Evolutionary conservation across 805 yeast genomes (phyloP).

Genomic region (Candida tammaniensis): DNA sequence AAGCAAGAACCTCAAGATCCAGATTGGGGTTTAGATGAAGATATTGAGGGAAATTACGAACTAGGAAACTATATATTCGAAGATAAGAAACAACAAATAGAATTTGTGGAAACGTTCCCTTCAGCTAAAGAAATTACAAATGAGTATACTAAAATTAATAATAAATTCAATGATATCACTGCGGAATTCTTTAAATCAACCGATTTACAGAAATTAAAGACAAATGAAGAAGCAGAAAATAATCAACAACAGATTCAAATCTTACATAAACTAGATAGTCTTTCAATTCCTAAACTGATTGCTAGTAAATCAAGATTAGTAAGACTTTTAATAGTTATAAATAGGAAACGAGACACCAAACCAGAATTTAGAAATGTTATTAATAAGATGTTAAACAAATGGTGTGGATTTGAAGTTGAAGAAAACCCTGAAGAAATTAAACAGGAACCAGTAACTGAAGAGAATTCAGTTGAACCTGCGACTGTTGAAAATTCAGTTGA

Average conservation of each 20-base stretch:
- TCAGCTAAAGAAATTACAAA: slow-evolving; percentile 19
- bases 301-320: slow-evolving; percentile 28
- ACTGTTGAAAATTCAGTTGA: background rate
- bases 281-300: slow-evolving; percentile 27
- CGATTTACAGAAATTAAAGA: too few species aligned
- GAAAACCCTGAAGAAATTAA: slow-evolving; percentile 13
- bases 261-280: slow-evolving; percentile 15
- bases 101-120: slow-evolving; percentile 25
- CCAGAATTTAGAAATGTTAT: slow-evolving; percentile 7
- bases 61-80: slow-evolving; percentile 37
- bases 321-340: slow-evolving; percentile 28
- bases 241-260: slow-evolving; percentile 11
- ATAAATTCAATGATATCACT: slow-evolving; percentile 10
- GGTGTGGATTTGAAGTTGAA: slow-evolving; percentile 17
- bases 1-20: slow-evolving; percentile 18
- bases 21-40: slow-evolving; percentile 46
- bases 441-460: background rate
- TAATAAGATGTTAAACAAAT: slow-evolving; percentile 18
- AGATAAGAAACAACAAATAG: slow-evolving; percentile 25
- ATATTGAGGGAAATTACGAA: slow-evolving; percentile 20
- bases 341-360: slow-evolving; percentile 18
- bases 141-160: slow-evolving; percentile 16
- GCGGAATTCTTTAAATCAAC: slow-evolving; percentile 1
- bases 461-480: background rate
- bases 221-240: slow-evolving; percentile 16